Base-by-base conservation (phyloP, 2,329 filamentous ascomycete species). In the Lachnellula arida region DNA sequence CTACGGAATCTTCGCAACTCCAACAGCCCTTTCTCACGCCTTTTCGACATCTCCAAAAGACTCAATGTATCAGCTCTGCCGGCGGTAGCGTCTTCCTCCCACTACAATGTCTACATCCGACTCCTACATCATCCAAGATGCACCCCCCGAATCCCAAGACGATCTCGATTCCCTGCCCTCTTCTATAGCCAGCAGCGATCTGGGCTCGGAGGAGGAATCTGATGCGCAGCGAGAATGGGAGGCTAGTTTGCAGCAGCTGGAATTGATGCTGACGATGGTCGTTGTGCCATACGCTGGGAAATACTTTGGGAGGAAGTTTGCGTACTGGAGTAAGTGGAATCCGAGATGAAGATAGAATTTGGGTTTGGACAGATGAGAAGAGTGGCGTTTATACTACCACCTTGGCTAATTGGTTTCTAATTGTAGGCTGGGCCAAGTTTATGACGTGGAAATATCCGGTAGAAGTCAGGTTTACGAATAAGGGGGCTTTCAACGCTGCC, bases 221-320 rank as follows among this genome's bases (percentile, higher is more conserved):
- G 93, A 97, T 70, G 94, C 94, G 9, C 93, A 99, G 73, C 82
- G 83, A 59, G 93, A 99, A 75, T 99, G 94, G 94, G 88, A 93
- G 67, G 89, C 92, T 67, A 96, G 89, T 67, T 76, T 99, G 60
- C 90, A 97, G 73, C 94, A 99, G 75, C 75, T 99, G 58, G 91
- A 99, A 76, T 79, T 97, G 62, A 79, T 99, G 63, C 74, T 97
- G 70, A 96, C 89, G 19, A 96, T 99, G 91, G 88, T 97, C 49
- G 74, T 97, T 65, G 87, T 99, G 50, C 94, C 94, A 2, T 97
- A 96, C 72, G 78, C 91, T 64, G 94, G 94, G 57, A 99, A 97
- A 75, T 97, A 91, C 75, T 84, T 97, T 72, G 94, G 94, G 46
- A 82, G 94, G 71, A 95, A 91, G 73, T 95, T 92, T 76, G 93